These are phyloP conservation scores for Manihot esculenta DNA, from an alignment of 441 rosid species.

Conservation along the genomic window DNA sequence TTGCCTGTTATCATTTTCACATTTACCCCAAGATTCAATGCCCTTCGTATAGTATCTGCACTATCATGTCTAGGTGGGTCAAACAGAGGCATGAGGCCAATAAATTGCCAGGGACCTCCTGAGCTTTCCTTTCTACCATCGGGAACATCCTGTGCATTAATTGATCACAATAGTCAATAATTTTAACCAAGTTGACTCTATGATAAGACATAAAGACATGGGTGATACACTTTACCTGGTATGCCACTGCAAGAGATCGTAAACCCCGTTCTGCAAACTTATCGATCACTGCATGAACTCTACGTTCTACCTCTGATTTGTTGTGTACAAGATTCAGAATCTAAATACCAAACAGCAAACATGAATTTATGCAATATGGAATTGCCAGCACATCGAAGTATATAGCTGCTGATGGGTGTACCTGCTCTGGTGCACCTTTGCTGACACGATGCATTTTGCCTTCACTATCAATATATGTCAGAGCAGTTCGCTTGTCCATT, in stretches of 20 bases:
- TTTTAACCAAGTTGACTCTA: background rate
- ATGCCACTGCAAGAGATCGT: constrained; percentile 54
- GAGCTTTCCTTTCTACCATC: constrained; percentile 66
- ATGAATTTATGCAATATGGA: background rate
- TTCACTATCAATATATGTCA: constrained; percentile 59
- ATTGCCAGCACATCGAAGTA: constrained; percentile 6
- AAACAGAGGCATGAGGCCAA: constrained; percentile 76
- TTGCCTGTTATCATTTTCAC: constrained; percentile 91
- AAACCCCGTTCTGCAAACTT: constrained; percentile 76
- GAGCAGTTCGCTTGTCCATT: constrained; percentile 78
- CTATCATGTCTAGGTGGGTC: constrained; percentile 93
- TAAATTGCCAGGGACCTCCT: constrained; percentile 79
- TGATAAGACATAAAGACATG: background rate
- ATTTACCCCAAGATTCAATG: constrained; percentile 82
- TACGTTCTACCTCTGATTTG: constrained; percentile 8
- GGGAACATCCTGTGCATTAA: constrained; percentile 43
- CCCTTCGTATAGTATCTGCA: constrained; percentile 78
- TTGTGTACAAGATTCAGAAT: background rate
- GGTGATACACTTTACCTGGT: constrained; percentile 38
- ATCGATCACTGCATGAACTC: constrained; percentile 55
- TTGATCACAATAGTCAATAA: background rate
- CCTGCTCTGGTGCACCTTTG: constrained; percentile 91
- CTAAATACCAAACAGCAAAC: background rate
- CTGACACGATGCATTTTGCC: constrained; percentile 73
- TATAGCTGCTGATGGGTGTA: constrained; percentile 18